Percentiles rank a stretch among this genome's conserved stretches.
Conservation (phyloP, 1,139 yeast species). For the Pichia sp. region DNA sequence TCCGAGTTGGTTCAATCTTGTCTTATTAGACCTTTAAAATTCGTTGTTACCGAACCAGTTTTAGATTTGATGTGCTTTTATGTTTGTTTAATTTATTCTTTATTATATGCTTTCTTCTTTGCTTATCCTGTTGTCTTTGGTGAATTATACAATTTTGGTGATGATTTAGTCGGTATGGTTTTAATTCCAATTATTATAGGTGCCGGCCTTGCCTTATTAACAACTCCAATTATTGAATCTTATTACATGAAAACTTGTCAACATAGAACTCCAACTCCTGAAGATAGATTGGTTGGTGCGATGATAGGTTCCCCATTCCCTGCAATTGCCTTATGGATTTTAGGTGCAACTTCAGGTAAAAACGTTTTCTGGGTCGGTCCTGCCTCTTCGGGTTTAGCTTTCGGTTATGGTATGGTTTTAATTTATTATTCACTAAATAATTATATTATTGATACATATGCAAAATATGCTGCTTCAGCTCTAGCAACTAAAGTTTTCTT, state of each 20-base stretch:
- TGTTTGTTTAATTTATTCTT: constrained; percentile 80
- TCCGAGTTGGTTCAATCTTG: constrained; percentile 60
- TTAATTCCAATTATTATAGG: constrained; percentile 85
- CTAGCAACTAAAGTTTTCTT: constrained; percentile 84
- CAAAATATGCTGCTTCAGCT: constrained; percentile 84
- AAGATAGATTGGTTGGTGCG: constrained; percentile 81
- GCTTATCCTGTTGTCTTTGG: constrained; percentile 76
- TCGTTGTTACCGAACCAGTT: constrained; percentile 75
- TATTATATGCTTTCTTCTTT: constrained; percentile 86
- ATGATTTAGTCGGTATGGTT: constrained; percentile 72
- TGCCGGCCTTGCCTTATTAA: constrained; percentile 60
- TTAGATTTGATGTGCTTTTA: constrained; percentile 75
- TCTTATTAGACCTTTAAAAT: constrained; percentile 67
- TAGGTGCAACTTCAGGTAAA: constrained; percentile 81
- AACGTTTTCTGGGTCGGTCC: constrained; percentile 92
- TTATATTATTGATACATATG: constrained; percentile 82
- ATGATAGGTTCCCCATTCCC: constrained; percentile 89
- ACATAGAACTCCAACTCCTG: constrained; percentile 68
- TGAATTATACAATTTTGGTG: constrained; percentile 58
- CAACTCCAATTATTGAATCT: constrained; percentile 68
- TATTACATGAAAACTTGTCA: constrained; percentile 47
- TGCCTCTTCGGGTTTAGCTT: constrained; percentile 81
- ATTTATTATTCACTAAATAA: constrained; percentile 82
- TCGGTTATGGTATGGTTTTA: constrained; percentile 89
- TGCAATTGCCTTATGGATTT: constrained; percentile 75